Percentiles rank a stretch among this genome's conserved stretches.
Evolutionary conservation across 805 yeast genomes (phyloP).

Genomic region (Tetrapisispora fleetii): DNA sequence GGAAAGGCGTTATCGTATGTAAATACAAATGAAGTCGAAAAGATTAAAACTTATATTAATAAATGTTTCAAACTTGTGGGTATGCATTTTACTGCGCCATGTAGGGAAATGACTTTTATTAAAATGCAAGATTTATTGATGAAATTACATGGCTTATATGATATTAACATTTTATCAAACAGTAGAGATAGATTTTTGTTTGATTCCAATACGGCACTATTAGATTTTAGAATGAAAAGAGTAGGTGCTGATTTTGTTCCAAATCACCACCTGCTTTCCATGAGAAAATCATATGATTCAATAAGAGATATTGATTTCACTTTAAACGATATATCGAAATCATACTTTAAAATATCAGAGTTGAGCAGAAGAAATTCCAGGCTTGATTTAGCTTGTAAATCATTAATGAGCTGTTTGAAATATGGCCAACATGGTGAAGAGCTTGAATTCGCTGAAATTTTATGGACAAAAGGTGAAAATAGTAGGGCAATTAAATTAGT

Average conservation of each 20-base stretch:
- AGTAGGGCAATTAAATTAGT: slow-evolving; percentile 70
- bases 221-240: slow-evolving; percentile 22
- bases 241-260: slow-evolving; percentile 48
- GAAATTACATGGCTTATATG: slow-evolving; percentile 52
- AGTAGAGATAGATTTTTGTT: slow-evolving; percentile 10
- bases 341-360: slow-evolving; percentile 50
- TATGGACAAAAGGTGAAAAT: slow-evolving; percentile 86
- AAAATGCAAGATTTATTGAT: slow-evolving; percentile 41
- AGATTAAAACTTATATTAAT: slow-evolving; percentile 34
- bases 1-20: slow-evolving; percentile 54
- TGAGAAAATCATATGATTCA: slow-evolving; percentile 43
- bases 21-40: slow-evolving; percentile 24
- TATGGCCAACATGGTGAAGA: slow-evolving; percentile 38
- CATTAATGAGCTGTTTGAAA: slow-evolving; percentile 42
- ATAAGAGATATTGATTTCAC: slow-evolving; percentile 15
- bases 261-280: slow-evolving; percentile 47
- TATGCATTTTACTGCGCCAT: slow-evolving; percentile 38
- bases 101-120: slow-evolving; percentile 41
- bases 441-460: slow-evolving; percentile 66
- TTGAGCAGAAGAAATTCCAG: slow-evolving; percentile 60
- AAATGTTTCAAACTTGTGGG: slow-evolving; percentile 54
- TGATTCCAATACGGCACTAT: slow-evolving; percentile 7
- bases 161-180: slow-evolving; percentile 36
- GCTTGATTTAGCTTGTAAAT: slow-evolving; percentile 60
- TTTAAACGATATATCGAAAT: slow-evolving; percentile 34